Evolutionary conservation across 176 grass and related monocot species (phyloP).

Genomic region (Chrysopogon serrulatus): DNA sequence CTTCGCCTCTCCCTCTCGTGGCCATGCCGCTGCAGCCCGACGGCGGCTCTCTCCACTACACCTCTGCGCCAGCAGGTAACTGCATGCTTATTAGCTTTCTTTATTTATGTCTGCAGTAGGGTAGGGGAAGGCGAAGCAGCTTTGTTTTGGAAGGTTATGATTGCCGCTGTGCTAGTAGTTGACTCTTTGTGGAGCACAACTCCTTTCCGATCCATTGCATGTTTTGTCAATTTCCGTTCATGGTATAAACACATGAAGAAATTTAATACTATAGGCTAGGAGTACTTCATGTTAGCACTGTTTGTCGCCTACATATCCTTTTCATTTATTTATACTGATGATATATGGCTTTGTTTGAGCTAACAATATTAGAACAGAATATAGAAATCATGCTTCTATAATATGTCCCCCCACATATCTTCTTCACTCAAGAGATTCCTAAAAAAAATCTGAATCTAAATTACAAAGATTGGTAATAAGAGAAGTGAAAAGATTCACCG

Average conservation of each 20-base stretch:
- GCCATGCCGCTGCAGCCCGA: slow-evolving; percentile 42
- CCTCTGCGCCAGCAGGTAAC: background rate
- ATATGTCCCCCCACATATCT: background rate
- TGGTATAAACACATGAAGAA: background rate
- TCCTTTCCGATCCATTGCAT: background rate
- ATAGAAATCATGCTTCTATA: background rate
- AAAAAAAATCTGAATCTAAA: background rate
- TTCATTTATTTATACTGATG: too few species aligned
- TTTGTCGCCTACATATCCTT: too few species aligned
- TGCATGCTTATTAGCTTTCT: background rate
- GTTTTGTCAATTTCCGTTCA: background rate
- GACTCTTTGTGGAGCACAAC: background rate
- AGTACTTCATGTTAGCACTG: too few species aligned
- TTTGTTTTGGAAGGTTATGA: background rate
- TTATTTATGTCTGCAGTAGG: background rate
- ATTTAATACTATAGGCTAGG: too few species aligned
- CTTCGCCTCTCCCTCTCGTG: slow-evolving; percentile 2
- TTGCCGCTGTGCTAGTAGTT: background rate
- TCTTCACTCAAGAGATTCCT: background rate
- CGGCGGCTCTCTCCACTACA: slow-evolving; percentile 29
- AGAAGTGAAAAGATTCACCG: background rate
- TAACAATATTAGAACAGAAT: background rate
- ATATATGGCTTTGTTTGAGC: background rate
- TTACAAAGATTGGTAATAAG: background rate
- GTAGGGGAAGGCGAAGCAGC: background rate